Conservation (phyloP, 139 green algal genomes). For the Micractinium sp. region DNA sequence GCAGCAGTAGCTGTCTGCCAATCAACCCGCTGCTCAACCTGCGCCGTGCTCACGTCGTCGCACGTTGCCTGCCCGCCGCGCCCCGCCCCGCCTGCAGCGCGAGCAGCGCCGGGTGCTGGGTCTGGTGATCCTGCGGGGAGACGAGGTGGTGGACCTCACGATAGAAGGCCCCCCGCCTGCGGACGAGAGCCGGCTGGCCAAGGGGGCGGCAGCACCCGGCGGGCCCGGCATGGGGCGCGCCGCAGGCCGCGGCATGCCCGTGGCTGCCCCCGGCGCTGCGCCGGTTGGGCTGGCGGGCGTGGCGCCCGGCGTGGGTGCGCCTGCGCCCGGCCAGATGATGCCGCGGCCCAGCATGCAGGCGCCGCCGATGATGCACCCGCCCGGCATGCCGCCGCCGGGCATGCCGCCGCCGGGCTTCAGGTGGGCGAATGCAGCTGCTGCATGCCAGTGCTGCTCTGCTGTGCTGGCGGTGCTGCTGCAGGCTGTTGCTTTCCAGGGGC, state of each 20-base stretch:
- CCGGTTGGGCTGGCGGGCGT: constrained; percentile 88
- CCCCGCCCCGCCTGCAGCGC: constrained; percentile 57
- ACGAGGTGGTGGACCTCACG: constrained; percentile 95
- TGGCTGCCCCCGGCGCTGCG: constrained; percentile 73
- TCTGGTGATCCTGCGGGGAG: constrained; percentile 92
- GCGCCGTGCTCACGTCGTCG: not conserved
- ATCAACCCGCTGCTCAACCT: not conserved
- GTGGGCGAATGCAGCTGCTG: not conserved
- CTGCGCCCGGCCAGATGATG: constrained; percentile 91
- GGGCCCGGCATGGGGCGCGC: constrained; percentile 86
- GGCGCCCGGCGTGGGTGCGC: constrained; percentile 87
- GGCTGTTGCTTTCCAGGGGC: too few relatives aligned
- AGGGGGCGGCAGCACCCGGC: constrained; percentile 61
- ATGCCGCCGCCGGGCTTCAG: constrained; percentile 60
- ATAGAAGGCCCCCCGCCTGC: constrained; percentile 95
- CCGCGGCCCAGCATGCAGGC: constrained; percentile 77
- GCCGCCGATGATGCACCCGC: constrained; percentile 62
- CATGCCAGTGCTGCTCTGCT: not conserved
- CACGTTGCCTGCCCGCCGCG: not conserved
- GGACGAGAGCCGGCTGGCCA: constrained; percentile 68
- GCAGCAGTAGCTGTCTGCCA: too few relatives aligned
- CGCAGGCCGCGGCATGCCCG: constrained; percentile 81
- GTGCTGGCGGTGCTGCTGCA: not conserved
- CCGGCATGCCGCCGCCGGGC: constrained; percentile 34
- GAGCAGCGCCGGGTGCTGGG: constrained; percentile 94